Conservation (phyloP, 1,284 basidiomycete genomes). For the Golubevia sp. region DNA sequence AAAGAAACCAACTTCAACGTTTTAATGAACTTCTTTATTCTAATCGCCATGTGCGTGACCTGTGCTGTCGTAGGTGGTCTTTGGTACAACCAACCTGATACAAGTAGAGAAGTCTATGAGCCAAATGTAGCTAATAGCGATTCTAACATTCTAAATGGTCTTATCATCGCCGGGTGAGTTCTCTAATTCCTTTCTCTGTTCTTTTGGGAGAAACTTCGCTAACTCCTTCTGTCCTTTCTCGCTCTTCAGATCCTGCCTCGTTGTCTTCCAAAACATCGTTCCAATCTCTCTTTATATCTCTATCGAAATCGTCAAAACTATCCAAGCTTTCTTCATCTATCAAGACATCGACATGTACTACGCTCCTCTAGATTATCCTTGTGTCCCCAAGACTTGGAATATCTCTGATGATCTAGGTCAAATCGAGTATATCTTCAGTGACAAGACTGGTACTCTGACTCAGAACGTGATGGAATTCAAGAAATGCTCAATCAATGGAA, state of each 20-base stretch:
- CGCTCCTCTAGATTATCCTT: slow-evolving; percentile 76
- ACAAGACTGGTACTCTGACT: slow-evolving; percentile 95
- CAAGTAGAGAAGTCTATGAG: slow-evolving; percentile 73
- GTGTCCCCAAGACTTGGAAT: slow-evolving; percentile 96
- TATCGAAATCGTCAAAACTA: slow-evolving; percentile 96
- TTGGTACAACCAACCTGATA: slow-evolving; percentile 69
- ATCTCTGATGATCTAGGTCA: slow-evolving; percentile 97
- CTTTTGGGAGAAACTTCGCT: too few relatives aligned
- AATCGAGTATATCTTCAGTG: slow-evolving; percentile 96
- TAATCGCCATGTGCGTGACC: slow-evolving; percentile 78
- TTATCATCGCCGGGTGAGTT: slow-evolving; percentile 87
- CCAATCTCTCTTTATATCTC: slow-evolving; percentile 97
- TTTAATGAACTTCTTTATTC: slow-evolving; percentile 84
- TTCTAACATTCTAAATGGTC: slow-evolving; percentile 73
- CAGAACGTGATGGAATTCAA: slow-evolving; percentile 98
- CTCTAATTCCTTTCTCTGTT: slow-evolving; percentile 1
- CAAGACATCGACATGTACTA: slow-evolving; percentile 98
- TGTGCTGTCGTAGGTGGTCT: slow-evolving; percentile 75
- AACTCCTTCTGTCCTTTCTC: not conserved
- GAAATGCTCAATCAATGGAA: slow-evolving; percentile 84
- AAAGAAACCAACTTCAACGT: slow-evolving; percentile 99
- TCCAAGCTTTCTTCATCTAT: slow-evolving; percentile 93
- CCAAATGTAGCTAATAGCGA: slow-evolving; percentile 19
- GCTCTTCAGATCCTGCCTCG: slow-evolving; percentile 65
- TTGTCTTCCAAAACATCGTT: slow-evolving; percentile 97